These are phyloP conservation scores for Rhododendron mucronatum DNA, from an alignment of 148 eudicot genomes.

Conservation along the genomic window DNA sequence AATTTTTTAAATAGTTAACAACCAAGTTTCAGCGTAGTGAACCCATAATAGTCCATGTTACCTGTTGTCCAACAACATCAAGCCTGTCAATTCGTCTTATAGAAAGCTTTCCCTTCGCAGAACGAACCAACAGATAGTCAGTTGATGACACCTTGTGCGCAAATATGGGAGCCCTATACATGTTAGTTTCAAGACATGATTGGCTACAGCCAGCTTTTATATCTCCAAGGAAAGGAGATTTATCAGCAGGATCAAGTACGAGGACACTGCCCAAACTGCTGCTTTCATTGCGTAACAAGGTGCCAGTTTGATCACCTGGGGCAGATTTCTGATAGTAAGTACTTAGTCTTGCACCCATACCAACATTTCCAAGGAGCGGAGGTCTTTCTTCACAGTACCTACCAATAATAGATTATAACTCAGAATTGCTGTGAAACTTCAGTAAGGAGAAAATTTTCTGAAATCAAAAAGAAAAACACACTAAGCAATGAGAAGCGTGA, in stretches of 20 bases:
- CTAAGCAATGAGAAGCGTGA: neutral
- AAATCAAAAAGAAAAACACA: neutral
- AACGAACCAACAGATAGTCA: conserved; percentile 89
- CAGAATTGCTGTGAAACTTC: neutral
- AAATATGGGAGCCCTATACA: conserved; percentile 90
- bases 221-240: conserved; percentile 96
- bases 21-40: neutral
- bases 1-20: neutral
- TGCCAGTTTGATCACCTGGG: conserved; percentile 76
- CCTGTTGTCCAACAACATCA: conserved; percentile 98
- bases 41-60: conserved; percentile 9
- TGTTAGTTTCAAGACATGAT: conserved; percentile 88
- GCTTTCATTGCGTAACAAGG: conserved; percentile 49
- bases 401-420: conserved; percentile 14
- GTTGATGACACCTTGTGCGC: conserved; percentile 84
- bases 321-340: conserved; percentile 89
- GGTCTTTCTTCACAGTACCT: conserved; percentile 99
- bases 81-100: conserved; percentile 88
- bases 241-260: conserved; percentile 90
- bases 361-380: conserved; percentile 77
- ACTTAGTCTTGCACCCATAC: conserved; percentile 97
- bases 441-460: neutral
- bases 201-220: conserved; percentile 81
- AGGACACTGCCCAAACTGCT: conserved; percentile 70
- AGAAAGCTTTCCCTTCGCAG: conserved; percentile 93